Evolutionary conservation across 495 filamentous ascomycete species (phyloP).

Genomic region (Aspergillus asperescens): DNA sequence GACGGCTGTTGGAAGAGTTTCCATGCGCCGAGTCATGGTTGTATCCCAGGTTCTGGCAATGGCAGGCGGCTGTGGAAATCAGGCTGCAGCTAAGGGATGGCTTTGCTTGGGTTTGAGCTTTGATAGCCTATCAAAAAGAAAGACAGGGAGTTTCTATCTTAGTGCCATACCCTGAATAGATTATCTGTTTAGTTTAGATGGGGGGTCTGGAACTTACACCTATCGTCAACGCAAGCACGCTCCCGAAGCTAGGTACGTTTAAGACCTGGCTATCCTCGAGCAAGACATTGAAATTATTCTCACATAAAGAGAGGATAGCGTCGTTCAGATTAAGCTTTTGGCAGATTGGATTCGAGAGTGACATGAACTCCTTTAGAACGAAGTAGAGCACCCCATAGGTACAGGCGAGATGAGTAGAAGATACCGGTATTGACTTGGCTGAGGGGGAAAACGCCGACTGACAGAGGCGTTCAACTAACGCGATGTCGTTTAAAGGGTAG

Average conservation of each 20-base stretch:
- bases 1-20: not conserved
- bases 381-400: not conserved
- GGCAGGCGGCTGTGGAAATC: not conserved
- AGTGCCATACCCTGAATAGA: no score
- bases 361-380: not conserved
- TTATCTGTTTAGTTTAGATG: not conserved
- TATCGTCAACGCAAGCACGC: not conserved
- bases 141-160: no score
- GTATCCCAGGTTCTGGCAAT: not conserved
- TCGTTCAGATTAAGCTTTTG: not conserved
- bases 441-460: not conserved
- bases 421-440: not conserved
- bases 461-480: not conserved
- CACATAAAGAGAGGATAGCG: not conserved
- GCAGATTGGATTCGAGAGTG: not conserved
- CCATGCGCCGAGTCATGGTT: not conserved
- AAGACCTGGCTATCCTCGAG: not conserved
- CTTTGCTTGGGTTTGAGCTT: not conserved
- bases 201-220: not conserved
- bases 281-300: not conserved
- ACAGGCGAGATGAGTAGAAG: not conserved
- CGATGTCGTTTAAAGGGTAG: not conserved
- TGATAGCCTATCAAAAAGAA: no score
- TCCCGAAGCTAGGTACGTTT: not conserved
- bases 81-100: not conserved